Base-by-base conservation (phyloP, 2,329 filamentous ascomycete species). In the Ceratocystis albifundus region DNA sequence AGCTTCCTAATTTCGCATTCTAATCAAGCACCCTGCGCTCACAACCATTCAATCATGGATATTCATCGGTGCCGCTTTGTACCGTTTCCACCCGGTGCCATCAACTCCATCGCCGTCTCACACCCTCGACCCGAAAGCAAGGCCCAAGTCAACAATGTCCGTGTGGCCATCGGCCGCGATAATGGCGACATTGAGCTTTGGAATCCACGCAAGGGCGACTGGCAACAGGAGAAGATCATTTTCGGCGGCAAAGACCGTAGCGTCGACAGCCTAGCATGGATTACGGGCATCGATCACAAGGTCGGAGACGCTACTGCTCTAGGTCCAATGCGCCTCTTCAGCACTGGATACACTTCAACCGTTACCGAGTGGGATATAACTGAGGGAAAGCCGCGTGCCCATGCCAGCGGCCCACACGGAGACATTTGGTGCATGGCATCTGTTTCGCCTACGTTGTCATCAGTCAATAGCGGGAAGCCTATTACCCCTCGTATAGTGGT, bases 181-280 rank as follows among this genome's bases (percentile, higher is more conserved):
- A 96, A 97, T 74, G 94, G 94, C 71, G 90, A 96, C 73, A 94
- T 99, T 71, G 94, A 99, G 77, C 91, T 99, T 70, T 99, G 94
- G 94, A 96, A 96, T 75, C 91, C 93, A 2, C 78, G 86, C 65
- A 84, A 84, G 70, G 90, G 89, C 17, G 79, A 82, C 69, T 99
- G 94, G 94, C 83, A 90, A 70, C 94, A 97, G 74, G 94, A 99
- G 78, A 86, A 85, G 48, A 85, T 92, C 68, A 87, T 97, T 63
- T 83, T 84, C 45, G 92, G 93, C 69, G 91, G 90, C 62, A 87
- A 88, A 71, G 89, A 91, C 71, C 83, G 91, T 70, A 95, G 88
- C 72, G 88, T 96, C 69, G 94, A 99, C 76, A 90, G 90, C 6
- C 80, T 99, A 30, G 88, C 87, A 50, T 99, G 94, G 94, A 90